These are phyloP conservation scores for Panicum hallii DNA, from an alignment of 202 grass and related monocot genomes.

Conservation along the genomic window DNA sequence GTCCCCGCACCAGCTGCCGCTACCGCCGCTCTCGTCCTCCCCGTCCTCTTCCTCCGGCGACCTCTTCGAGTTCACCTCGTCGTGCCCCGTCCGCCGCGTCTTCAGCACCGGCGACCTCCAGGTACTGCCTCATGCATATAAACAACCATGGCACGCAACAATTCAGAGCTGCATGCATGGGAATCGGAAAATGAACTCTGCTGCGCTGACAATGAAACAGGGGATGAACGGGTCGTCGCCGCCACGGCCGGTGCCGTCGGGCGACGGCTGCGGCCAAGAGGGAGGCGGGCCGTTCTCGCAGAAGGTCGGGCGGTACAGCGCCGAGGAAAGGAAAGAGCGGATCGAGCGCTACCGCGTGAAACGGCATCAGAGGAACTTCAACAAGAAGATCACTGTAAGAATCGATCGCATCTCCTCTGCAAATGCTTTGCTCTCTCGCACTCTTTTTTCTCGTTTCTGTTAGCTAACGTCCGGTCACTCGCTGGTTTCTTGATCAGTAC, in stretches of 20 bases:
- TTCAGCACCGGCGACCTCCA: slow-evolving; percentile 93
- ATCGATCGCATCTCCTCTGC: not conserved
- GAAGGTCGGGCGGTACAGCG: slow-evolving; percentile 78
- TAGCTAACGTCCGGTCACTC: not conserved
- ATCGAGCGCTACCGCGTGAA: slow-evolving; percentile 82
- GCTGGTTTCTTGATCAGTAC: slow-evolving; percentile 61
- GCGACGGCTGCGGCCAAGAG: slow-evolving; percentile 59
- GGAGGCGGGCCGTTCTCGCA: slow-evolving; percentile 52
- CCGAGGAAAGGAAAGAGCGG: slow-evolving; percentile 82
- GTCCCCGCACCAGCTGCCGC: slow-evolving; percentile 47
- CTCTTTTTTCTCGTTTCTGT: not conserved
- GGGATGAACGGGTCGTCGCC: slow-evolving; percentile 66
- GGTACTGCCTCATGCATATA: slow-evolving; percentile 30
- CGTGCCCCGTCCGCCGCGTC: slow-evolving; percentile 66
- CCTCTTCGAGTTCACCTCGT: slow-evolving; percentile 57
- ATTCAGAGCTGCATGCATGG: not conserved
- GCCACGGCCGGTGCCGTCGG: slow-evolving; percentile 20
- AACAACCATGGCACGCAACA: too few species aligned
- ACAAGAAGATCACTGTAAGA: slow-evolving; percentile 92
- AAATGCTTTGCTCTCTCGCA: slow-evolving; percentile 28
- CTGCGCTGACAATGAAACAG: slow-evolving; percentile 51
- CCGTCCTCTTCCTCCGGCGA: slow-evolving; percentile 75
- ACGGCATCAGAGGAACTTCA: slow-evolving; percentile 80
- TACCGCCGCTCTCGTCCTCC: slow-evolving; percentile 53
- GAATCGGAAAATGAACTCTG: slow-evolving; percentile 1